Percentiles rank a stretch among this genome's conserved stretches.
Evolutionary conservation across 345 rosid species (phyloP).

Genomic region (Citrus reticulata): DNA sequence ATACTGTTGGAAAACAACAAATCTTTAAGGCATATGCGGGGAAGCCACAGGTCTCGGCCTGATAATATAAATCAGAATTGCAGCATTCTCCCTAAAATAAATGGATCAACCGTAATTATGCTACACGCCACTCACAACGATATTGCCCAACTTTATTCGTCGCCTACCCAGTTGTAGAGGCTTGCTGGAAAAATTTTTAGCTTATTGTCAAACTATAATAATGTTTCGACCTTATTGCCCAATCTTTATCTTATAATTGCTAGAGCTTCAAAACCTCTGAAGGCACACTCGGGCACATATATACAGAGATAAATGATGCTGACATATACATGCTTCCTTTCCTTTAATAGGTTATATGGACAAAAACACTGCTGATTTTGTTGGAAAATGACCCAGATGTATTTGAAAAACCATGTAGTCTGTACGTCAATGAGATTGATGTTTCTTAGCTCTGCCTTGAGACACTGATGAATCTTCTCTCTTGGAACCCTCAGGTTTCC

Average conservation of each 20-base stretch:
- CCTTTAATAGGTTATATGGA: neutral
- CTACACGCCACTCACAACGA: neutral
- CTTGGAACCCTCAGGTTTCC: constrained; percentile 86
- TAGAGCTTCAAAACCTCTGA: neutral
- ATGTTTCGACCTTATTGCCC: constrained; percentile 21
- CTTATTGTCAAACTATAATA: neutral
- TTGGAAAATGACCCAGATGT: neutral
- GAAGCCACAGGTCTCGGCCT: neutral
- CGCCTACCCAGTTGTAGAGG: neutral
- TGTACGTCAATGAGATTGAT: constrained; percentile 74
- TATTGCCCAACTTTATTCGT: neutral
- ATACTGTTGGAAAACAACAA: neutral
- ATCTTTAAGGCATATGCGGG: neutral
- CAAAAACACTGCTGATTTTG: neutral
- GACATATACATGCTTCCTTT: neutral
- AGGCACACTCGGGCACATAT: constrained; percentile 11
- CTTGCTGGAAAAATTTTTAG: neutral
- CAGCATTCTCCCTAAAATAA: neutral
- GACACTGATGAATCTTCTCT: constrained; percentile 65
- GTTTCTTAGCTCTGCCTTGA: constrained; percentile 96
- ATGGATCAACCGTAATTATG: neutral
- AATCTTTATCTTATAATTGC: neutral
- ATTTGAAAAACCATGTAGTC: neutral
- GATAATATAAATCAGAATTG: neutral
- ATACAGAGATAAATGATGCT: constrained; percentile 15